Evolutionary conservation across 192 early-diverging fungal species (phyloP).

Genomic region (Podila clonocystis): DNA sequence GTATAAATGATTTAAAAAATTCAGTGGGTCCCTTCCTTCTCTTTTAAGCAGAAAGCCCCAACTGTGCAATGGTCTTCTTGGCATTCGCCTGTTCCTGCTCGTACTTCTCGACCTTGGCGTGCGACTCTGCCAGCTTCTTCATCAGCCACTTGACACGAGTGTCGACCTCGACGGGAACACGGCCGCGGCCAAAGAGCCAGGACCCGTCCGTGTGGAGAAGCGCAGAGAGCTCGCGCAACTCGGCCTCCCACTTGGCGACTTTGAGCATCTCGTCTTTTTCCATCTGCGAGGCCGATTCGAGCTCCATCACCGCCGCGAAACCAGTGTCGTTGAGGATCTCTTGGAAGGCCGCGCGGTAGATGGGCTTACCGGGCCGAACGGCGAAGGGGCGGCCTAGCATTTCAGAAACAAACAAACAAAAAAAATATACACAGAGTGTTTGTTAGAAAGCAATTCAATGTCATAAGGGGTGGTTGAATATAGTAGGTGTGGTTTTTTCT

Average conservation of each 20-base stretch:
- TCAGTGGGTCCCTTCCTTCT: background rate
- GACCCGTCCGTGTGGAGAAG: constrained; percentile 53
- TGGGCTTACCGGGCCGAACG: constrained; percentile 86
- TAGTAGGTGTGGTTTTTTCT: background rate
- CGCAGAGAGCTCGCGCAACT: constrained; percentile 62
- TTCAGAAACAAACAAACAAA: background rate
- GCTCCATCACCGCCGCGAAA: constrained; percentile 84
- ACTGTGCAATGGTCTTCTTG: constrained; percentile 33
- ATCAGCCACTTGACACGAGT: constrained; percentile 61
- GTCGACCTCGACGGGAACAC: constrained; percentile 65
- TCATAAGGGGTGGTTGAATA: background rate
- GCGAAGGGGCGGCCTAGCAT: constrained; percentile 75
- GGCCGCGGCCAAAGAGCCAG: constrained; percentile 63
- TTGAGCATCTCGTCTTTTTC: constrained; percentile 69
- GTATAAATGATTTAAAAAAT: background rate
- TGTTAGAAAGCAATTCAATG: background rate
- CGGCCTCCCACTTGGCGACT: constrained; percentile 71
- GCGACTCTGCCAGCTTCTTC: constrained; percentile 61
- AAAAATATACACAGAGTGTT: background rate
- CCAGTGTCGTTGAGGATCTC: constrained; percentile 74
- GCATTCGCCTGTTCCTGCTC: constrained; percentile 43
- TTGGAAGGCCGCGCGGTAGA: constrained; percentile 83
- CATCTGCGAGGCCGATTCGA: constrained; percentile 69
- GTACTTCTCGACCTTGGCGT: constrained; percentile 64
- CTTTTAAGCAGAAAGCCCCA: constrained; percentile 9